Conservation (phyloP, 2,329 filamentous ascomycete genomes). For the Periconia sp. region DNA sequence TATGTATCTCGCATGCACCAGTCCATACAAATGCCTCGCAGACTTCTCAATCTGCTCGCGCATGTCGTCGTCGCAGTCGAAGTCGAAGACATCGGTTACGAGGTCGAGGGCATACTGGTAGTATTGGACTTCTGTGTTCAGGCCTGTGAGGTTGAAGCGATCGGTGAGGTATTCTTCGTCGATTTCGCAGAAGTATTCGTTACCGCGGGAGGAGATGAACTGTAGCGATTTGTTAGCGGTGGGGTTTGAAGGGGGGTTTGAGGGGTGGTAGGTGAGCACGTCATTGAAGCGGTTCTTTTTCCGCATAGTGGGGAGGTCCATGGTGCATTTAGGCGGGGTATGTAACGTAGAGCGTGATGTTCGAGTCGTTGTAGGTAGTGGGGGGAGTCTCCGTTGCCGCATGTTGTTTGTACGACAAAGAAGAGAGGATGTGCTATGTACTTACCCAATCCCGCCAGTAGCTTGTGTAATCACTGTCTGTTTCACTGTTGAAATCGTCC, state of each 20-base stretch:
- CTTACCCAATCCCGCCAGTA: constrained; percentile 99
- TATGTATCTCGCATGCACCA: constrained; percentile 96
- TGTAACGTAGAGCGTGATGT: too few relatives aligned
- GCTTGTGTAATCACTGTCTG: constrained; percentile 98
- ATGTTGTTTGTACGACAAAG: constrained; percentile 11
- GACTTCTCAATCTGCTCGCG: constrained; percentile 98
- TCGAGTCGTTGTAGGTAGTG: too few relatives aligned
- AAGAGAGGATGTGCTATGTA: constrained; percentile 43
- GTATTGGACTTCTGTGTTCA: constrained; percentile 97
- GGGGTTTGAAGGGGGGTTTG: constrained; percentile 1
- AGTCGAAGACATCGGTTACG: constrained; percentile 96
- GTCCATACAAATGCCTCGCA: constrained; percentile 90
- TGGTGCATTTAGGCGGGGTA: too few relatives aligned
- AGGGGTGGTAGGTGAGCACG: constrained; percentile 5
- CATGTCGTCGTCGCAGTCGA: constrained; percentile 98
- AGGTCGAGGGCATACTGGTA: constrained; percentile 98
- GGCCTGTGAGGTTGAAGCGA: constrained; percentile 94
- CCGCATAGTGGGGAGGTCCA: too few relatives aligned
- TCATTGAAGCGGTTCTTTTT: too few relatives aligned
- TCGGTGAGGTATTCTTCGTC: constrained; percentile 99
- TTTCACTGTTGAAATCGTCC: constrained; percentile 98
- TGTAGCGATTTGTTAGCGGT: constrained; percentile 47
- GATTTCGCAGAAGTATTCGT: constrained; percentile 99
- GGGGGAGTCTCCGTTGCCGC: too few relatives aligned
- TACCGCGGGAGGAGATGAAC: constrained; percentile 97